phyloP scores from a whole-genome alignment of 495 filamentous ascomycete species.

The Neurospora sp. region DNA sequence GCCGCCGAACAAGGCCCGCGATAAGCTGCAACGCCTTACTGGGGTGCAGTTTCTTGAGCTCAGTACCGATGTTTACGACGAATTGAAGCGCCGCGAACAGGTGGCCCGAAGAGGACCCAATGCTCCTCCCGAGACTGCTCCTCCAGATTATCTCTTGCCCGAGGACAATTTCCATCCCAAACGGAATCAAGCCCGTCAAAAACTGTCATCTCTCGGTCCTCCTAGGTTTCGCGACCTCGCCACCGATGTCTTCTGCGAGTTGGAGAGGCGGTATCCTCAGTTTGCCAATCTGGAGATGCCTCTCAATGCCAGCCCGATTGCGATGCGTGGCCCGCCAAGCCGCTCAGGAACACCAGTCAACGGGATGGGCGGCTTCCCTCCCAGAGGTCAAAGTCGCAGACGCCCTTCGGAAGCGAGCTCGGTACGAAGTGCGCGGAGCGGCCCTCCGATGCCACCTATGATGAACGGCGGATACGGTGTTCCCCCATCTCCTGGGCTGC shows the following conservation, averaged over 20 bases:
- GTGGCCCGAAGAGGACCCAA: constrained; percentile 41
- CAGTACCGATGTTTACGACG: constrained; percentile 95
- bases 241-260: constrained; percentile 89
- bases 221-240: constrained; percentile 82
- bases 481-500: constrained; percentile 30
- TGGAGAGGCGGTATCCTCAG: constrained; percentile 81
- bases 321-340: constrained; percentile 42
- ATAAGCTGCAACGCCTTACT: constrained; percentile 84
- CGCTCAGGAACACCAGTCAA: constrained; percentile 48
- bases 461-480: constrained; percentile 34
- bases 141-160: constrained; percentile 64
- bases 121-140: constrained; percentile 39
- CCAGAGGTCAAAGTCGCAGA: constrained; percentile 32
- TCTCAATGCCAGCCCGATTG: constrained; percentile 59
- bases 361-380: constrained; percentile 32
- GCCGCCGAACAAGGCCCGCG: constrained; percentile 75
- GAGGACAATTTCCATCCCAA: constrained; percentile 89
- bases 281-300: constrained; percentile 59
- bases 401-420: constrained; percentile 47
- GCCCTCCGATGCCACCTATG: constrained; percentile 11
- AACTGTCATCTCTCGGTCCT: constrained; percentile 76
- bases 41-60: constrained; percentile 92
- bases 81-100: constrained; percentile 75
- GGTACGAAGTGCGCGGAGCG: constrained; percentile 25
- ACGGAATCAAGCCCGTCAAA: constrained; percentile 90